Conservation (phyloP, 1,139 yeast species). For the Suzukiozyma palmioleophila region DNA sequence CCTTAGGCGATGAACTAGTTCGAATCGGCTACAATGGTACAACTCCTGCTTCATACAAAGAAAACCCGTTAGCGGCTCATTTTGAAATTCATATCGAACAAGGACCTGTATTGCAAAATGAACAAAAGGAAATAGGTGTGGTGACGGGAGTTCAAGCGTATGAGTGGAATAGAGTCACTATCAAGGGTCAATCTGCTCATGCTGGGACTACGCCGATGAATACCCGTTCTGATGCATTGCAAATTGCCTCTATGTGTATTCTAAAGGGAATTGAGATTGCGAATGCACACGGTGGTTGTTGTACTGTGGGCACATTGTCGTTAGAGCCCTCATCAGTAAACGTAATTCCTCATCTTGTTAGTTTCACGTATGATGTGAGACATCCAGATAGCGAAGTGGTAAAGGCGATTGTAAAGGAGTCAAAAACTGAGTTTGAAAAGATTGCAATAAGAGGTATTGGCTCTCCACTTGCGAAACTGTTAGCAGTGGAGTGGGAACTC, state of each 20-base stretch:
- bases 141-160: constrained; percentile 68
- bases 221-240: constrained; percentile 57
- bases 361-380: constrained; percentile 55
- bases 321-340: constrained; percentile 59
- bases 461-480: constrained; percentile 14
- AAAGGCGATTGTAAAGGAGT: constrained; percentile 34
- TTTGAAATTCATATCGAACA: constrained; percentile 76
- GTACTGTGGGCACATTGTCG: constrained; percentile 55
- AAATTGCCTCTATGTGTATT: constrained; percentile 55
- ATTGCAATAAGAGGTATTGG: constrained; percentile 12
- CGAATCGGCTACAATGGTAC: constrained; percentile 62
- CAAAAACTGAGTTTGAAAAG: constrained; percentile 28
- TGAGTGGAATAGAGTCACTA: constrained; percentile 53
- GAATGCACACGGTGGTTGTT: constrained; percentile 45
- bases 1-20: constrained; percentile 51
- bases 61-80: constrained; percentile 61
- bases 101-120: constrained; percentile 64
- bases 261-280: constrained; percentile 56
- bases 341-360: constrained; percentile 60
- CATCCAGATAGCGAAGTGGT: constrained; percentile 47
- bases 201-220: constrained; percentile 74
- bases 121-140: constrained; percentile 53
- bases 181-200: constrained; percentile 62
- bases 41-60: constrained; percentile 40
- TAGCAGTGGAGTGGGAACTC: constrained; percentile 35